A percentile compares a stretch with the other conserved stretches of the same genome.
phyloP scores from a whole-genome alignment of 192 early-diverging fungal genomes.

The Rhizophagus sp. region DNA sequence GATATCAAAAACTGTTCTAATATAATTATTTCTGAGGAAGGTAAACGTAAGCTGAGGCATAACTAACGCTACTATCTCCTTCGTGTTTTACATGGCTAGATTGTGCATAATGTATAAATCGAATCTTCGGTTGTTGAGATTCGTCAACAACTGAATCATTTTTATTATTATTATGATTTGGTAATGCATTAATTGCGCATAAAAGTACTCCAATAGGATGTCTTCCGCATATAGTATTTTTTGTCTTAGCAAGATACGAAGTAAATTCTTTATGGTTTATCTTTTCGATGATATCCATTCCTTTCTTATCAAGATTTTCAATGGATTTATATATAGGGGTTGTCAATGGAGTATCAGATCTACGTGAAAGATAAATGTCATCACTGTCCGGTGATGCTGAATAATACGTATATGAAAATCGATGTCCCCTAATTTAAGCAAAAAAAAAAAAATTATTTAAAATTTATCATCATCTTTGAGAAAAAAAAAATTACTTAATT shows the following conservation, averaged over 20 bases:
- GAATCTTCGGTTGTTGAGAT: constrained; percentile 38
- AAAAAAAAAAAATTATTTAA: background rate
- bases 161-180: background rate
- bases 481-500: background rate
- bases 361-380: constrained; percentile 22
- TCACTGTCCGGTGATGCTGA: constrained; percentile 27
- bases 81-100: constrained; percentile 53
- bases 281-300: constrained; percentile 75
- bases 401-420: constrained; percentile 84
- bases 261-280: constrained; percentile 62
- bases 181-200: constrained; percentile 55
- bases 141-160: background rate
- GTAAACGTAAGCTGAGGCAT: constrained; percentile 30
- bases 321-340: constrained; percentile 81
- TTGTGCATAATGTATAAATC: constrained; percentile 88
- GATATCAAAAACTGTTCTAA: no score
- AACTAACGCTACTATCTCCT: constrained; percentile 27
- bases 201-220: constrained; percentile 87
- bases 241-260: constrained; percentile 71
- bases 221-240: constrained; percentile 95
- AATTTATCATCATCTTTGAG: background rate
- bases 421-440: constrained; percentile 58
- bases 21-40: background rate
- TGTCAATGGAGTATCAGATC: constrained; percentile 15
- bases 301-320: constrained; percentile 73